Conservation (phyloP, 2,329 filamentous ascomycete species). For the Fusarium sambucinum region DNA sequence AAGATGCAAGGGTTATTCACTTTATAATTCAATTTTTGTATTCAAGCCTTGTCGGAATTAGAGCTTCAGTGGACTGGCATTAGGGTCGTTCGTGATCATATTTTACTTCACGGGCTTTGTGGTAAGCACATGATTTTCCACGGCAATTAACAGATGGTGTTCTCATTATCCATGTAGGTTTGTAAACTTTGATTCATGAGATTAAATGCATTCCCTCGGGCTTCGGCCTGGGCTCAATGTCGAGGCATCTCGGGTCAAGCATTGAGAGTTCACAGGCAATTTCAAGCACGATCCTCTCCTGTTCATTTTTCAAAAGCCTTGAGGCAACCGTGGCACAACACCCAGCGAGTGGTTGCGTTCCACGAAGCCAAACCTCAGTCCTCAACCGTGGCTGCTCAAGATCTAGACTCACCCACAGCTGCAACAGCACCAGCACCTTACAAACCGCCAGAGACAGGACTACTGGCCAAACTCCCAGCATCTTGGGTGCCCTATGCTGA, state of each 20-base stretch:
- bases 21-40: conserved; percentile 26
- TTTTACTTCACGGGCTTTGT: neutral
- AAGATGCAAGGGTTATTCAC: conserved; percentile 20
- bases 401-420: conserved; percentile 24
- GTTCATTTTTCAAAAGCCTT: conserved; percentile 6
- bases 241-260: conserved; percentile 35
- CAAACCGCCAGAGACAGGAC: conserved; percentile 75
- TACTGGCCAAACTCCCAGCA: conserved; percentile 76
- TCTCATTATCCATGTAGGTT: conserved; percentile 24
- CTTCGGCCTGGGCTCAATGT: conserved; percentile 42
- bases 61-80: conserved; percentile 12
- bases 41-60: conserved; percentile 10
- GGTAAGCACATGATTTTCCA: conserved; percentile 28
- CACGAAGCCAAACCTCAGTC: conserved; percentile 43
- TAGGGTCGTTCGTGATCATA: conserved; percentile 4
- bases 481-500: conserved; percentile 85
- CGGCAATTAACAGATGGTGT: conserved; percentile 17
- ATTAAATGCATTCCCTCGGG: conserved; percentile 38
- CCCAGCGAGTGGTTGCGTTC: conserved; percentile 39
- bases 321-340: conserved; percentile 26
- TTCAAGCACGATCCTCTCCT: conserved; percentile 19
- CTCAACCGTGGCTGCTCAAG: conserved; percentile 28
- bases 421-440: conserved; percentile 59
- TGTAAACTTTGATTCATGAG: conserved; percentile 37
- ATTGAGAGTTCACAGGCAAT: conserved; percentile 16